Evolutionary conservation across 139 green algal species (phyloP).

Genomic region (Trebouxia sp.): DNA sequence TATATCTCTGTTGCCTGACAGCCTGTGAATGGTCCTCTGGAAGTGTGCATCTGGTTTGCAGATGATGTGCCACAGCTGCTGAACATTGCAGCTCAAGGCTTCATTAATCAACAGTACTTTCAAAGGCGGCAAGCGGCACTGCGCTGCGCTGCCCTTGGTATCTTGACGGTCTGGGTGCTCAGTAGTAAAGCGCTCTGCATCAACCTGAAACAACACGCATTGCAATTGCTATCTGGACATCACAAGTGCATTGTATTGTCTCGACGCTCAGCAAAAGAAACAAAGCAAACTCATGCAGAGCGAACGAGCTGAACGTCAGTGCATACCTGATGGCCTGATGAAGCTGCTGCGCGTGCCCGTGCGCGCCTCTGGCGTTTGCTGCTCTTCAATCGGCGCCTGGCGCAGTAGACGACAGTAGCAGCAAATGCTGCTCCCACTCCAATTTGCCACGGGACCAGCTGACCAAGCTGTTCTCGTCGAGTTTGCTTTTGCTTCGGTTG

Average conservation of each 20-base stretch:
- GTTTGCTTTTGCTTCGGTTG: no score
- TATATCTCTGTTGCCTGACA: not conserved
- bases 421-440: not conserved
- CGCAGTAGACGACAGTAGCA: not conserved
- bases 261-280: not conserved
- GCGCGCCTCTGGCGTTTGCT: not conserved
- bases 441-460: constrained; percentile 4
- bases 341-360: not conserved
- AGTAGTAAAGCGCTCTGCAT: not conserved
- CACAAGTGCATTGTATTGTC: not conserved
- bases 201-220: not conserved
- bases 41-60: constrained; percentile 1
- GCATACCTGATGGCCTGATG: not conserved
- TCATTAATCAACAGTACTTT: not conserved
- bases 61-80: constrained; percentile 17
- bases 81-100: not conserved
- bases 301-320: no score
- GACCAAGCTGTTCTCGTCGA: not conserved
- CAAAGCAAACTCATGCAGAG: no score
- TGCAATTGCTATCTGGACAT: not conserved
- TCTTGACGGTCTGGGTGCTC: not conserved
- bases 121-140: not conserved
- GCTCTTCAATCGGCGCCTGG: not conserved
- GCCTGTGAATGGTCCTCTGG: not conserved
- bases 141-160: not conserved